Conservation (phyloP, 169 alveolate genomes). For the Plasmodium yoelii region DNA sequence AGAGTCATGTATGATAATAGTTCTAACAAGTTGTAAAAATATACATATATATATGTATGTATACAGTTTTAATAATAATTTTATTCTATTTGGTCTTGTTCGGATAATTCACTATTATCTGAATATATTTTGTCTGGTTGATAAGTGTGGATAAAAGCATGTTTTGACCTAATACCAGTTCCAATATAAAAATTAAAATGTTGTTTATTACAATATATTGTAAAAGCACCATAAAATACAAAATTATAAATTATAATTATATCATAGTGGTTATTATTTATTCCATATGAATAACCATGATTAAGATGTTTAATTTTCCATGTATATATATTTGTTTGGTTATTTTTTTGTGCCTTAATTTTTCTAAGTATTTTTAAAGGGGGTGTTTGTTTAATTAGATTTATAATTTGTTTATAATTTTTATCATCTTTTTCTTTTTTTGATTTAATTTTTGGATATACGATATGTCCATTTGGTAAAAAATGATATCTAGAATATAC, state of each 20-base stretch:
- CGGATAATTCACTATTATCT: constrained; percentile 66
- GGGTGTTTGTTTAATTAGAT: constrained; percentile 21
- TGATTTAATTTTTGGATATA: constrained; percentile 18
- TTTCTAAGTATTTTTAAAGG: constrained; percentile 49
- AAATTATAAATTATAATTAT: constrained; percentile 43
- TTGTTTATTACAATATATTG: constrained; percentile 35
- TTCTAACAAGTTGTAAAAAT: not conserved
- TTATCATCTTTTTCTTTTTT: constrained; percentile 3
- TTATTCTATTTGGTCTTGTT: constrained; percentile 33
- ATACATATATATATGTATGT: too few species aligned
- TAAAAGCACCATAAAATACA: constrained; percentile 55
- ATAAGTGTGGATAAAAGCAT: constrained; percentile 41
- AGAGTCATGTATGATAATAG: not conserved
- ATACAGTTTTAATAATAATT: constrained; percentile 3
- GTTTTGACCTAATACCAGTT: constrained; percentile 54
- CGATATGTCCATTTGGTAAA: constrained; percentile 55
- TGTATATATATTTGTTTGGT: not conserved
- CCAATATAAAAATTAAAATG: constrained; percentile 61
- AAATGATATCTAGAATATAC: constrained; percentile 37
- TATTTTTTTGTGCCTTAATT: constrained; percentile 8
- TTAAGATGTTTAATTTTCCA: constrained; percentile 56
- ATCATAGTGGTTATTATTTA: constrained; percentile 29
- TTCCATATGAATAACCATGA: constrained; percentile 47
- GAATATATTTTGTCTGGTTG: constrained; percentile 47
- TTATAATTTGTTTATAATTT: constrained; percentile 9